Conservation (phyloP, 2,329 filamentous ascomycete species). For the Byssochlamys sp. region DNA sequence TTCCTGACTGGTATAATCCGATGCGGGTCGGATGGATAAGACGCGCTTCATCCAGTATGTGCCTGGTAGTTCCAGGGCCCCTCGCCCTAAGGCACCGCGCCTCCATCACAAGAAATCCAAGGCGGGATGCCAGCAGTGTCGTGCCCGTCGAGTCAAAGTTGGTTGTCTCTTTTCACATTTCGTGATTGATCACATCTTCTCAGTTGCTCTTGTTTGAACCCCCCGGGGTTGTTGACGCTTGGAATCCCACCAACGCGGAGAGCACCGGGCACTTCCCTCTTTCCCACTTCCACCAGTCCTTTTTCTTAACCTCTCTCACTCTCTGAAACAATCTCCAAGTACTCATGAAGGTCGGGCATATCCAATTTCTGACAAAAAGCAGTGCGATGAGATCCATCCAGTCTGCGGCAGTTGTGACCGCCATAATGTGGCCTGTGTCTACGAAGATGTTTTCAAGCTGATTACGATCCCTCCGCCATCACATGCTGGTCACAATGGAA, state of each 20-base stretch:
- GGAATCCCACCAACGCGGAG: neutral
- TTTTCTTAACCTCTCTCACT: neutral
- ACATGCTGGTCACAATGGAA: neutral
- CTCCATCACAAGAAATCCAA: slow-evolving; percentile 5
- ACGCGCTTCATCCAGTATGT: neutral
- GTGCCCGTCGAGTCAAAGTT: slow-evolving; percentile 11
- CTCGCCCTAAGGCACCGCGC: neutral
- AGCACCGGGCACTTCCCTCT: neutral
- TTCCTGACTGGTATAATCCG: neutral
- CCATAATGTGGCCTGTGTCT: slow-evolving; percentile 6
- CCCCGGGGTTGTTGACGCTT: neutral
- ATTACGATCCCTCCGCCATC: neutral
- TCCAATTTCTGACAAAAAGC: neutral
- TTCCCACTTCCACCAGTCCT: neutral
- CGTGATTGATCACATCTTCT: neutral
- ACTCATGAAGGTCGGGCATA: neutral
- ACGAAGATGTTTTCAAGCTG: slow-evolving; percentile 4
- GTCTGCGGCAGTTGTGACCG: slow-evolving; percentile 7
- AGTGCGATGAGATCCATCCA: slow-evolving; percentile 11
- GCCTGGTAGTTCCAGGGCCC: neutral
- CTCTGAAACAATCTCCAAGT: neutral
- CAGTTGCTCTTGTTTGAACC: neutral
- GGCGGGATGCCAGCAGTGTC: slow-evolving; percentile 9
- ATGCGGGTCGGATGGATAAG: neutral
- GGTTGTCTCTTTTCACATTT: neutral